A percentile compares a stretch with the other conserved stretches of the same genome.
These are phyloP conservation scores for Linnemannia hyalina DNA, from an alignment of 192 early-diverging fungal genomes.

Conservation along the genomic window DNA sequence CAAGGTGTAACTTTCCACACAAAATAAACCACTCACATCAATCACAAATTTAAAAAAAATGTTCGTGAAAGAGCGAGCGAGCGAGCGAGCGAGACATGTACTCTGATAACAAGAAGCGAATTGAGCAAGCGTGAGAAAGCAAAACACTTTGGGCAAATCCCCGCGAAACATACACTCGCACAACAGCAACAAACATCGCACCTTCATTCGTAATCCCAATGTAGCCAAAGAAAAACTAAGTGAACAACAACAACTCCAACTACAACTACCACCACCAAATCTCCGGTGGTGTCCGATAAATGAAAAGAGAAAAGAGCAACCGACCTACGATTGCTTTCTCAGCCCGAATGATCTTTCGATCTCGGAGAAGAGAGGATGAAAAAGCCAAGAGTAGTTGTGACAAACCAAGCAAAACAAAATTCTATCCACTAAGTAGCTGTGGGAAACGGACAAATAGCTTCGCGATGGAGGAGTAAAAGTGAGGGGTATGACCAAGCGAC, in stretches of 20 bases:
- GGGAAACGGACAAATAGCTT: neutral
- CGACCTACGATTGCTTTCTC: too few relatives aligned
- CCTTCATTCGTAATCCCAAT: neutral
- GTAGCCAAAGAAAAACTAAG: neutral
- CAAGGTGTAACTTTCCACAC: neutral
- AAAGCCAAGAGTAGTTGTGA: neutral
- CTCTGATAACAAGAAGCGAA: neutral
- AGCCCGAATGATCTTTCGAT: neutral
- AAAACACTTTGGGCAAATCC: neutral
- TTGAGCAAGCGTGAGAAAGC: neutral
- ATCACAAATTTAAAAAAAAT: neutral
- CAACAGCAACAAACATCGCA: neutral
- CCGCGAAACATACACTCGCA: neutral
- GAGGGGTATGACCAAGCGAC: neutral
- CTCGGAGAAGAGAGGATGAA: neutral
- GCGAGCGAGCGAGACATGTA: neutral
- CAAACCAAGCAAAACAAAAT: neutral
- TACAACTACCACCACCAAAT: neutral
- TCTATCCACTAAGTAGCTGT: conserved; percentile 1
- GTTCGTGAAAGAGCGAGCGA: neutral
- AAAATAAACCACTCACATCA: neutral
- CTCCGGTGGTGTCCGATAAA: neutral
- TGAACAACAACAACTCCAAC: neutral
- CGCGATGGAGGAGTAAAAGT: neutral
- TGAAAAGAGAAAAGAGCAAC: neutral